Base-by-base conservation (phyloP, 768 basidiomycete species). In the Boletus speciosus region DNA sequence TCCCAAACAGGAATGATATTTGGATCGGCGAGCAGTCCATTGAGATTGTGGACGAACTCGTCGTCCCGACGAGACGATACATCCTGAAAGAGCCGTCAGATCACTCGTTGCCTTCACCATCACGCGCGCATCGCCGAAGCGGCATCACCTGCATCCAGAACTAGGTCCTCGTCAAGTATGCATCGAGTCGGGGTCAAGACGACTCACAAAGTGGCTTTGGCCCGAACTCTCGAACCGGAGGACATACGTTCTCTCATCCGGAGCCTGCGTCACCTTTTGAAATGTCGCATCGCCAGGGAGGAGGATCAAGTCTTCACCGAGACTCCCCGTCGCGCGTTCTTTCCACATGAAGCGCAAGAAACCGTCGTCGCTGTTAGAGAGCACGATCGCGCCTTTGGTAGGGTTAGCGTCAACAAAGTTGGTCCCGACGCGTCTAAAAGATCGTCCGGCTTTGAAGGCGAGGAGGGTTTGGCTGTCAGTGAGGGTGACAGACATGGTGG, bases 141-240 rank as follows among this genome's bases (percentile, higher is more conserved):
- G 23, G 23, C 21, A 50, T 63, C 70, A 89, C 89, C 86, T 92
- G 90, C 81, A 92, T 76, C 90, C 90, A 93, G 63, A 90, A 93
- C 90, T 93, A 61, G 5, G 29, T 19, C 16, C 47, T 39, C 58
- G 55, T 50, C 47, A 57, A 40, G 10, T 4, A 43, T 3, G 16
- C n/a, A 15, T 38, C 29, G 25, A 14, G 7, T 3, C 5, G 23
- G 37, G 5, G 1, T 34, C 7, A 29, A 36, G n/a, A n/a, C 25
- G 16, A 77, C 84, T 71, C 65, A 95, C 93, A 69, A 97, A 96
- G 69, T 94, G 89, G 57, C 84, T 82, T 66, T 92, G 89, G 67
- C 92, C 81, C 14, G 93, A 95, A 21, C 90, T 93, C 0, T 88
- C 85, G 75, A 97, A 96, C 72, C 90, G 92, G 68, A 96, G 85